phyloP scores from a whole-genome alignment of 2,329 filamentous ascomycete genomes.

The Fusarium burgessii region DNA sequence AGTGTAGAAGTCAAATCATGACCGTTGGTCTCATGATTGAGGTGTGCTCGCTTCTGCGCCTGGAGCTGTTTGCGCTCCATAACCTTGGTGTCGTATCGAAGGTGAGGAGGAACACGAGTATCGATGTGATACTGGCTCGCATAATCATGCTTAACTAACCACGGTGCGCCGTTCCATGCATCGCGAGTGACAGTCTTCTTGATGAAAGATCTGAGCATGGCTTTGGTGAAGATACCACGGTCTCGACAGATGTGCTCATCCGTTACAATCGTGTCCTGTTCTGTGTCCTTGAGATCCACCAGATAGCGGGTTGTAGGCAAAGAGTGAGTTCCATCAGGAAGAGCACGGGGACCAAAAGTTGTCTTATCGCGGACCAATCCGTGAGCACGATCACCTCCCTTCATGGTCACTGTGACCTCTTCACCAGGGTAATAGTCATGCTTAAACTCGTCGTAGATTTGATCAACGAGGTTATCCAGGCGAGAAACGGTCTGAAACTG shows the following conservation, averaged over 20 bases:
- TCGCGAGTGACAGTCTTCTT: slow-evolving; percentile 94
- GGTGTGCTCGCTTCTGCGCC: slow-evolving; percentile 71
- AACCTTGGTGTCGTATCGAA: slow-evolving; percentile 83
- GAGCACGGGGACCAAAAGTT: slow-evolving; percentile 70
- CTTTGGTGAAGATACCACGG: slow-evolving; percentile 92
- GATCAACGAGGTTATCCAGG: slow-evolving; percentile 82
- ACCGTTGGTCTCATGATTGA: slow-evolving; percentile 59
- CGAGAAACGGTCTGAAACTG: slow-evolving; percentile 91
- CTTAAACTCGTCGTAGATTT: slow-evolving; percentile 83
- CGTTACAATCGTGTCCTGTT: slow-evolving; percentile 82
- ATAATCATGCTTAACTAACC: slow-evolving; percentile 90
- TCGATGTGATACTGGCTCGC: slow-evolving; percentile 88
- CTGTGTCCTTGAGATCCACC: slow-evolving; percentile 77
- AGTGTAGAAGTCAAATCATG: slow-evolving; percentile 49
- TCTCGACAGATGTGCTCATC: slow-evolving; percentile 87
- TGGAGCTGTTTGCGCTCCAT: slow-evolving; percentile 80
- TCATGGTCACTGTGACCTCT: slow-evolving; percentile 78
- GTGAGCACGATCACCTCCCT: slow-evolving; percentile 75
- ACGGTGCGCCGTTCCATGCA: slow-evolving; percentile 95
- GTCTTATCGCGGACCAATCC: slow-evolving; percentile 89
- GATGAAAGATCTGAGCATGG: slow-evolving; percentile 91
- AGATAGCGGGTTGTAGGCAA: slow-evolving; percentile 83
- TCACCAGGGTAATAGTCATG: slow-evolving; percentile 93
- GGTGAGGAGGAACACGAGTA: slow-evolving; percentile 84
- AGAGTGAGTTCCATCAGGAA: slow-evolving; percentile 76